Base-by-base conservation (phyloP, 305 asterid species). In the Fraxinus xanthoxyloides region DNA sequence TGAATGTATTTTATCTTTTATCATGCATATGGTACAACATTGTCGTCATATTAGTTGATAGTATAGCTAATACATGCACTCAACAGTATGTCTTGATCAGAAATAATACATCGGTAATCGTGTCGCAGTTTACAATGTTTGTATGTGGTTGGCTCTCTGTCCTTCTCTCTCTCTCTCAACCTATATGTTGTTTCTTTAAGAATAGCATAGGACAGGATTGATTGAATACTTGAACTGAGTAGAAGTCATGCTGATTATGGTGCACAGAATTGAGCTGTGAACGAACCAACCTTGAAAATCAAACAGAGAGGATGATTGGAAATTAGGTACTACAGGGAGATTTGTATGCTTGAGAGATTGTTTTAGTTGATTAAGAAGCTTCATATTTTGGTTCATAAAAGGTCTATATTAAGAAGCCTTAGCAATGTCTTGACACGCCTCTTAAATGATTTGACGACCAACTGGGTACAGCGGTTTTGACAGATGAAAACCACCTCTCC, bases 331-430 rank as follows among this genome's bases (percentile, higher is more conserved):
- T 28, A 28, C 73, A 28, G 73, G 17, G 35, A 10, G 73, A 65
- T 13, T 28, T 65, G 8, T 65, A 28, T 65, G 73, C 73, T 28
- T 24, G 32, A 28, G 36, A 65, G 35, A 65, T 26, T 3, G 21
- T 28, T 65, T 65, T 65, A 65, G 73, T 65, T 65, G n/a, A 65
- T 65, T 65, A 65, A 65, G 73, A 10, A 65, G 73, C 73, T 65
- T 65, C 35, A 26, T 56, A 21, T 7, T 21, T 56, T 19, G 28
- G 67, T 56, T 56, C 67, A 56, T 56, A 7, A 19, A 56, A 56
- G 67, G 67, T 56, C 13, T 56, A 56, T 56, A 56, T 56, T 56
- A 7, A 56, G 67, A 21, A 19, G 67, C 67, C 67, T 61, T 61
- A 26, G 32, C 70, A 23, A 61, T 23, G 12, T 61, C 70, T 61